These are phyloP conservation scores for Prunus armeniaca DNA, from an alignment of 306 rosid genomes.

Conservation along the genomic window DNA sequence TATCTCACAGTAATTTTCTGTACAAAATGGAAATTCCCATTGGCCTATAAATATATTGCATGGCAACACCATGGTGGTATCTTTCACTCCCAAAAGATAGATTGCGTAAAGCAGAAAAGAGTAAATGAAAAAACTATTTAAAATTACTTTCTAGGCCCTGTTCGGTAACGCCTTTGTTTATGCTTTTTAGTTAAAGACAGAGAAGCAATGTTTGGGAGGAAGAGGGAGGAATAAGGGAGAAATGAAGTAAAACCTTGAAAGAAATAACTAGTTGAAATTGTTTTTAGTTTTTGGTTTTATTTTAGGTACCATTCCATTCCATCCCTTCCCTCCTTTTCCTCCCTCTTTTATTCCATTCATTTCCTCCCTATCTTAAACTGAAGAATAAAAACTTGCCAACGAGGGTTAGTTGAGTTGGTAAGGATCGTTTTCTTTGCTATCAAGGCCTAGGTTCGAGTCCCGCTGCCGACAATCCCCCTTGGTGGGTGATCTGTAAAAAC, in stretches of 20 bases:
- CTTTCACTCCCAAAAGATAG: neutral
- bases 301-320: neutral
- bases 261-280: neutral
- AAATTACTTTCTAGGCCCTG: too few relatives aligned
- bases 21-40: neutral
- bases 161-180: too few relatives aligned
- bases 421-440: too few relatives aligned
- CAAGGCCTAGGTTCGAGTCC: too few relatives aligned
- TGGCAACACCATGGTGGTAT: neutral
- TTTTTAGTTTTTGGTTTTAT: neutral
- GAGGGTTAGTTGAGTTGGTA: too few relatives aligned
- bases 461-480: too few relatives aligned
- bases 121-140: neutral
- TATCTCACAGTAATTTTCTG: neutral
- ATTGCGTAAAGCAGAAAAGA: neutral
- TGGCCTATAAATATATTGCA: neutral
- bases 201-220: neutral
- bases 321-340: neutral
- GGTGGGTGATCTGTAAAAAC: too few relatives aligned
- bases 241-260: neutral
- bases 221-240: neutral
- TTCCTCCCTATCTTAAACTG: too few relatives aligned
- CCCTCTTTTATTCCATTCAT: neutral
- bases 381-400: neutral
- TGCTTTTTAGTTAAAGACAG: neutral